Conservation (phyloP, 2,329 filamentous ascomycete genomes). For the Diaporthe velutina region DNA sequence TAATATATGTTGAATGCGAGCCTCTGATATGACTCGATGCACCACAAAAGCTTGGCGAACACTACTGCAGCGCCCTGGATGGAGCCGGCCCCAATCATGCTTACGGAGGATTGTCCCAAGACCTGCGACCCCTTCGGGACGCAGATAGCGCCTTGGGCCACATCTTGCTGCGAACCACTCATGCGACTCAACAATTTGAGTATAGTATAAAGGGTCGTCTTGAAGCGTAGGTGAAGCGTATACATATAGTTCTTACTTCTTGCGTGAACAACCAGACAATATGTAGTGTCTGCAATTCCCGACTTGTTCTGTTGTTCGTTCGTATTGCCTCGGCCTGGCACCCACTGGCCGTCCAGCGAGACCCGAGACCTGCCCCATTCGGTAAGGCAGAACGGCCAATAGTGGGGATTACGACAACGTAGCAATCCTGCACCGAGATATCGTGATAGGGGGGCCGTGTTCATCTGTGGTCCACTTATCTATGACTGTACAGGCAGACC, state of each 20-base stretch:
- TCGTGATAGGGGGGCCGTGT: conserved; percentile 14
- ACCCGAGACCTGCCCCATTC: conserved; percentile 29
- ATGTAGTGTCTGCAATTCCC: neutral
- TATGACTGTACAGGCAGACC: conserved; percentile 1
- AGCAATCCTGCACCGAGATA: conserved; percentile 23
- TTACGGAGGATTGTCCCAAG: neutral
- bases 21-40: conserved; percentile 29
- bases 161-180: neutral
- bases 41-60: conserved; percentile 31
- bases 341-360: neutral
- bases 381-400: conserved; percentile 11
- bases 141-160: neutral
- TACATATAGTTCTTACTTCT: neutral
- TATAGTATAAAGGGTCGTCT: neutral
- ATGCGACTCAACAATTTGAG: neutral
- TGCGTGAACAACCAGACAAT: neutral
- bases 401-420: conserved; percentile 23
- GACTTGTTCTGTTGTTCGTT: neutral
- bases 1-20: conserved; percentile 18
- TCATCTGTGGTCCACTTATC: conserved; percentile 17
- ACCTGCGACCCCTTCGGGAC: neutral
- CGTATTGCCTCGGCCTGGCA: conserved; percentile 9
- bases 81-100: conserved; percentile 14
- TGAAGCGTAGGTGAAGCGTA: neutral
- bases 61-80: conserved; percentile 23